phyloP scores from a whole-genome alignment of 2,329 filamentous ascomycete genomes.

The Trichoderma koningii region DNA sequence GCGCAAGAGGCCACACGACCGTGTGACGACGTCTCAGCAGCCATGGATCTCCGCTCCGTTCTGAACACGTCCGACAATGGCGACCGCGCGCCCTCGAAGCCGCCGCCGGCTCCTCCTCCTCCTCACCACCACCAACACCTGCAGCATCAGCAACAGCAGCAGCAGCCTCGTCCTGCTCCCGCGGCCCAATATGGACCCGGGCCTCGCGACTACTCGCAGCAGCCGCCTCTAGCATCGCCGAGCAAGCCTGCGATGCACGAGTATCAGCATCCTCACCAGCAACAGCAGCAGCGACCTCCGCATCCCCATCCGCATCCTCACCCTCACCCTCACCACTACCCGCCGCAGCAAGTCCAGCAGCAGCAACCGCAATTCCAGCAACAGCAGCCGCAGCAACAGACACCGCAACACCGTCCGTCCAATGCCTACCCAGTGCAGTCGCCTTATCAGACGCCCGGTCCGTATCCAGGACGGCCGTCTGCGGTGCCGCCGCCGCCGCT shows the following conservation, averaged over 20 bases:
- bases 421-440: slow-evolving; percentile 44
- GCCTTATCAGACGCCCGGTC: slow-evolving; percentile 44
- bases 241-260: slow-evolving; percentile 50
- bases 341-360: slow-evolving; percentile 31
- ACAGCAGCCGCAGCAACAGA: slow-evolving; percentile 31
- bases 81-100: slow-evolving; percentile 42
- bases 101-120: slow-evolving; percentile 34
- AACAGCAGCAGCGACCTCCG: neutral
- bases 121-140: slow-evolving; percentile 35
- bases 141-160: slow-evolving; percentile 35
- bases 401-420: slow-evolving; percentile 37
- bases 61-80: slow-evolving; percentile 56
- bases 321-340: slow-evolving; percentile 22
- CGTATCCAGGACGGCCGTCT: slow-evolving; percentile 42
- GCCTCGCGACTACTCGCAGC: slow-evolving; percentile 54
- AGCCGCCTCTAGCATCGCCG: slow-evolving; percentile 49
- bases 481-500: slow-evolving; percentile 50
- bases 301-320: slow-evolving; percentile 9
- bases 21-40: slow-evolving; percentile 23
- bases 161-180: slow-evolving; percentile 50
- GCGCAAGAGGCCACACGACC: slow-evolving; percentile 19
- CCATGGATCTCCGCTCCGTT: slow-evolving; percentile 57
- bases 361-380: slow-evolving; percentile 25
- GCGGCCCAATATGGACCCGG: slow-evolving; percentile 50
- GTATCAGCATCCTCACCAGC: slow-evolving; percentile 39